These are phyloP conservation scores for Auriscalpium vulgare DNA, from an alignment of 768 basidiomycete species.

Conservation along the genomic window DNA sequence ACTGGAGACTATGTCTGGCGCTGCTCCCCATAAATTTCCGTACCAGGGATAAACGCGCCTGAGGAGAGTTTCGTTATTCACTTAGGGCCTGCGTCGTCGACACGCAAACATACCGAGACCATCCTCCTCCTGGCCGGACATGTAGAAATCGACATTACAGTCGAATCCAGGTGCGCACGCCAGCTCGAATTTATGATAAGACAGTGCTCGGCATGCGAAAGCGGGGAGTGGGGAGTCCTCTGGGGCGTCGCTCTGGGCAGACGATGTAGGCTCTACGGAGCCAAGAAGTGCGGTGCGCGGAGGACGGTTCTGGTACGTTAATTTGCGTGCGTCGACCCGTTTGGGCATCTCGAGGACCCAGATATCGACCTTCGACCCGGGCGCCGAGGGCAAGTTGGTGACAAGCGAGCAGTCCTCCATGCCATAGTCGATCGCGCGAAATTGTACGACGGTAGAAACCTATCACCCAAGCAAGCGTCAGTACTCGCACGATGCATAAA, in stretches of 20 bases:
- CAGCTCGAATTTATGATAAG: conserved; percentile 1
- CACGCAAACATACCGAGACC: neutral
- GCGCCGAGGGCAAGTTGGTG: neutral
- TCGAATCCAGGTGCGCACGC: neutral
- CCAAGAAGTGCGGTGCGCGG: neutral
- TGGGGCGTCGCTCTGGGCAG: neutral
- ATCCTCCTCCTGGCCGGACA: neutral
- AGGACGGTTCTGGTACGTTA: neutral
- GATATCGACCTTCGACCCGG: neutral
- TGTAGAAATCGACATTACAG: neutral
- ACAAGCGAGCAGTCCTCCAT: conserved; percentile 2
- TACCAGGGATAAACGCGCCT: too few species aligned
- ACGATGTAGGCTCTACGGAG: neutral
- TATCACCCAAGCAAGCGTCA: neutral
- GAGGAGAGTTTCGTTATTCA: too few species aligned
- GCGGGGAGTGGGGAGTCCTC: neutral
- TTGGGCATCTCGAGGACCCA: neutral
- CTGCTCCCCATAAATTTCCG: too few species aligned
- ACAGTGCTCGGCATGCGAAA: neutral
- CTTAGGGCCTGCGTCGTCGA: neutral
- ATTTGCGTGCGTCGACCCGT: neutral
- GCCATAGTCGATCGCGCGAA: conserved; percentile 5
- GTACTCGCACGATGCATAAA: neutral
- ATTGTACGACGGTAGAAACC: conserved; percentile 3
- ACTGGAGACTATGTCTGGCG: too few species aligned